Evolutionary conservation across 306 rosid species (phyloP).

Genomic region (Sphenostylis stenocarpa): DNA sequence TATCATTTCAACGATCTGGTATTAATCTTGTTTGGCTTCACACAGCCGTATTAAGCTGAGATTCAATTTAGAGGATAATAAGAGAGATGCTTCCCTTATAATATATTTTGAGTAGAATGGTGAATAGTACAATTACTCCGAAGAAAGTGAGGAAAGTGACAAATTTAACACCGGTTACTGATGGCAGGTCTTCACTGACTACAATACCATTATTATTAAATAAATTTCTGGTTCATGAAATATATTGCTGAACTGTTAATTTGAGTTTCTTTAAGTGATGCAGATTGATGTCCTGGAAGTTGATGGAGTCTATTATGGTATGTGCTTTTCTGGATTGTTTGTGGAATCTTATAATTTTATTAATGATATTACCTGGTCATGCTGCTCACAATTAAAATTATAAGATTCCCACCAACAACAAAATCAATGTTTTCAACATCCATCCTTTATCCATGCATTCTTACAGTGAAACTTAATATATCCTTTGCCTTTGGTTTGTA

Average conservation of each 20-base stretch:
- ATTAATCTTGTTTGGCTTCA: background rate
- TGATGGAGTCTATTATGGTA: slow-evolving; percentile 91
- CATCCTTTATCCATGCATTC: background rate
- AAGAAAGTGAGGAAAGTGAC: background rate
- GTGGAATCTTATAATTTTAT: background rate
- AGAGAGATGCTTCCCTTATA: background rate
- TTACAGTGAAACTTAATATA: background rate
- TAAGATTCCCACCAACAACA: too few species aligned
- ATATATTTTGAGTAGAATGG: background rate
- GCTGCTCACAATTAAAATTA: background rate
- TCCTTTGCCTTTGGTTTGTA: slow-evolving; percentile 16
- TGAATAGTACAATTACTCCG: background rate
- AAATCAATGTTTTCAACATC: background rate
- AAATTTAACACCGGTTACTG: slow-evolving; percentile 3
- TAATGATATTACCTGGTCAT: background rate
- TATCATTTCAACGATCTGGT: background rate
- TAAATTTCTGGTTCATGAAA: slow-evolving; percentile 9
- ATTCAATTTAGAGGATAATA: background rate
- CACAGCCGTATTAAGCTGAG: background rate
- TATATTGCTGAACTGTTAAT: slow-evolving; percentile 22
- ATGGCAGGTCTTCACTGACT: background rate
- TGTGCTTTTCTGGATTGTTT: background rate
- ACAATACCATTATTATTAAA: background rate
- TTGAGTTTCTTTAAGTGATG: slow-evolving; percentile 26
- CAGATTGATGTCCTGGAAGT: slow-evolving; percentile 99